Conservation (phyloP, 2,329 filamentous ascomycete species). For the Furcasterigmium furcatum region DNA sequence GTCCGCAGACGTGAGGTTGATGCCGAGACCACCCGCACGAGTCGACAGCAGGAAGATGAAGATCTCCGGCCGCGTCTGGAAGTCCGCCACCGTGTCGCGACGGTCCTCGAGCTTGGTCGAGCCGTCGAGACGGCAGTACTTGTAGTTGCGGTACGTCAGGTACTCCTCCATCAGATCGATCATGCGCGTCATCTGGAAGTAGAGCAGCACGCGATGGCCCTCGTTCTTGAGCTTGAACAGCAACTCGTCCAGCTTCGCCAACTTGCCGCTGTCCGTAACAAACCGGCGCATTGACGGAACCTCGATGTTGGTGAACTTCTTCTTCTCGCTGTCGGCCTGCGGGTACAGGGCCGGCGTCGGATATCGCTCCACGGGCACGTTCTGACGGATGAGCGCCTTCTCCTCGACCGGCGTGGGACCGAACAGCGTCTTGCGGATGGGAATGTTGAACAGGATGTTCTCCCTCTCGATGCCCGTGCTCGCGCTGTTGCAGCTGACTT, state of each 20-base stretch:
- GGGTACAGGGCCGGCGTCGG: constrained; percentile 69
- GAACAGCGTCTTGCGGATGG: constrained; percentile 72
- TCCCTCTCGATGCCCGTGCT: constrained; percentile 64
- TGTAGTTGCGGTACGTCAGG: constrained; percentile 97
- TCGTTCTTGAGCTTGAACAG: constrained; percentile 88
- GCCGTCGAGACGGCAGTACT: constrained; percentile 93
- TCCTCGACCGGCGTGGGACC: constrained; percentile 65
- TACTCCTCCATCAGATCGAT: constrained; percentile 99
- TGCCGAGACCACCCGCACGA: constrained; percentile 93
- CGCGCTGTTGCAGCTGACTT: constrained; percentile 72
- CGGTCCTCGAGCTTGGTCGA: constrained; percentile 97
- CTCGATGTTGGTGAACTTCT: constrained; percentile 83
- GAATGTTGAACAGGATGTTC: constrained; percentile 72
- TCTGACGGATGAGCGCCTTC: constrained; percentile 68
- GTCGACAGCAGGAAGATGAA: constrained; percentile 97
- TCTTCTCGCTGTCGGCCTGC: constrained; percentile 74
- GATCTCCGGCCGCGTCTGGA: constrained; percentile 90
- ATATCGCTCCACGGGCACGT: constrained; percentile 62
- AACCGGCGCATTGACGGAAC: constrained; percentile 97
- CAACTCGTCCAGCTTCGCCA: constrained; percentile 84
- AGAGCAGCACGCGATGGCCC: constrained; percentile 88
- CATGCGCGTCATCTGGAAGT: constrained; percentile 99
- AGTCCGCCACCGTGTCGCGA: constrained; percentile 92
- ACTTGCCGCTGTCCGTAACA: constrained; percentile 95
- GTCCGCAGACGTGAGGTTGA: constrained; percentile 94